Percentiles rank a stretch among this genome's conserved stretches.
Evolutionary conservation across 192 early-diverging fungal species (phyloP).

Genomic region (Coemansia sp.): DNA sequence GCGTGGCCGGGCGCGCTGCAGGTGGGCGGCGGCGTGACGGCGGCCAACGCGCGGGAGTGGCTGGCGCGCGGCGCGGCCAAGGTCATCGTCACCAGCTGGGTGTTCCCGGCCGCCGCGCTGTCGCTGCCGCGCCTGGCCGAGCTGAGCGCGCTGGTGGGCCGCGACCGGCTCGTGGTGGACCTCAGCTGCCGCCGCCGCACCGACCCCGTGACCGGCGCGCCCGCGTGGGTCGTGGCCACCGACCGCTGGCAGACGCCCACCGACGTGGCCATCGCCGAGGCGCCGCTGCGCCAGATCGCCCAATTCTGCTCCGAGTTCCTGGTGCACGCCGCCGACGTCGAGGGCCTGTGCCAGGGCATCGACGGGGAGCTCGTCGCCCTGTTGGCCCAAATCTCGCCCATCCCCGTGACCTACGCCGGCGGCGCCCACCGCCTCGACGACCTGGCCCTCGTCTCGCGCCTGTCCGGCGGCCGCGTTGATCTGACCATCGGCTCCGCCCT

Average conservation of each 20-base stretch:
- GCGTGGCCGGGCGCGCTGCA: conserved; percentile 88
- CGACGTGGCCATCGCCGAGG: conserved; percentile 72
- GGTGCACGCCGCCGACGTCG: conserved; percentile 96
- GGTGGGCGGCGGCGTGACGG: conserved; percentile 89
- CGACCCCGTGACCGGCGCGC: conserved; percentile 11
- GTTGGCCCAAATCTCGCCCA: conserved; percentile 76
- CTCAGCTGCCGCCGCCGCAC: conserved; percentile 65
- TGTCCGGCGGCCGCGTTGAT: conserved; percentile 84
- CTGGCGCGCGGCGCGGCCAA: conserved; percentile 81
- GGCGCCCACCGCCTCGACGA: conserved; percentile 65
- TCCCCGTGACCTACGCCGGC: conserved; percentile 95
- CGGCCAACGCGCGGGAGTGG: conserved; percentile 86
- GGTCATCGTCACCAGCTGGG: conserved; percentile 94
- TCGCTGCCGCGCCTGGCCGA: conserved; percentile 57
- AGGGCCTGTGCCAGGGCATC: conserved; percentile 92
- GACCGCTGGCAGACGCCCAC: conserved; percentile 97
- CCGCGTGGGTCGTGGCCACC: conserved; percentile 93
- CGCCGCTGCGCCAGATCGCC: conserved; percentile 55
- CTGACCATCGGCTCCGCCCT: conserved; percentile 93
- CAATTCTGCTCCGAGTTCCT: conserved; percentile 82
- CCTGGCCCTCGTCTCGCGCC: conserved; percentile 67
- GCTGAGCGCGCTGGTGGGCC: conserved; percentile 48
- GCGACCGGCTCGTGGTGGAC: conserved; percentile 59
- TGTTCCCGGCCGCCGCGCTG: conserved; percentile 82
- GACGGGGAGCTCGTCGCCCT: conserved; percentile 77